Evolutionary conservation across 208 protist species (phyloP), one percentile per base, ranked within the genome.

Genomic region (Wallacemonas sp.): DNA sequence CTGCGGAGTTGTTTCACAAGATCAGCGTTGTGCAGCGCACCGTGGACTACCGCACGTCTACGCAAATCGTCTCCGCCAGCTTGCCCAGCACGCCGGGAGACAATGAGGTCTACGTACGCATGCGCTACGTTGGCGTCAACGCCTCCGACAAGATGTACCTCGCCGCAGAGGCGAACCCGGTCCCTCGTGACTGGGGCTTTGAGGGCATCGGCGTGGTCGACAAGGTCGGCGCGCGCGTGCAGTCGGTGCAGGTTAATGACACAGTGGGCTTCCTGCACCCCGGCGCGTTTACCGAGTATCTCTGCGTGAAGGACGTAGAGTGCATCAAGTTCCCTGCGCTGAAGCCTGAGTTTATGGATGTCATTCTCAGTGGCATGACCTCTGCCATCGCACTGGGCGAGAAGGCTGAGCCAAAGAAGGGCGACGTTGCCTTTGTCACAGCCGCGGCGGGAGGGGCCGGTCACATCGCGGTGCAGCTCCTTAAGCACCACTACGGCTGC

Each of bases 371-470:
- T 63, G 86, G 82, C 12, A 63, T 83, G 41, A 95, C 89, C 12
- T 87, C 89, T 13, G 81, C 84, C 19, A 68, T 88, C 59, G 69
- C 86, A n/a, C 63, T 95, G 10, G 82, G 67, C 12, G 81, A 93
- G 41, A 38, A 73, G 41, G 66, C 55, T 3, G 64, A 79, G 33
- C 71, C 75, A 0, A 45, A 73, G 66, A 44, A 53, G 26, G 74
- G 79, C 19, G 79, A 85, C 29, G 59, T 91, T 1, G 85, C 88
- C 38, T 72, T 95, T 29, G 88, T 94, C 24, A 94, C 84, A 15
- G 89, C 92, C 0, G 93, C 93, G 0, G 85, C 85, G 2, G 93
- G 93, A 45, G 93, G 87, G 27, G 94, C 89, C 17, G 93, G 93
- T 10, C 82, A 87, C 27, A 85, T 93, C 41, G 87, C 89, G 24